A percentile compares a stretch with the other conserved stretches of the same genome.
Conservation (phyloP, 352 stramenopile genomes). For the Phytophthora hibernalis region DNA sequence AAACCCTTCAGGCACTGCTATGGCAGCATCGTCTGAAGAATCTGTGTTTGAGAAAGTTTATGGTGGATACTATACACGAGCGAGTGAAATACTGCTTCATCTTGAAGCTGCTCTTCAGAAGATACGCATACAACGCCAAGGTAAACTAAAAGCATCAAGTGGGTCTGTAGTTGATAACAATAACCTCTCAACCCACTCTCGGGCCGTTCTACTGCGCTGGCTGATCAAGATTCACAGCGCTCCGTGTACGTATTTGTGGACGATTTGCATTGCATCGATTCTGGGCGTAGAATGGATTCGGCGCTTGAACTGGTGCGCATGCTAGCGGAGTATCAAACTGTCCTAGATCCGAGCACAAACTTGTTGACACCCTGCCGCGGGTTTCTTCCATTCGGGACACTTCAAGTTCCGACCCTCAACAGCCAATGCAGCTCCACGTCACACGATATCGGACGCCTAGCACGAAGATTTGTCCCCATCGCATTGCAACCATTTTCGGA, state of each 20-base stretch:
- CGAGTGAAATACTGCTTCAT: conserved; percentile 25
- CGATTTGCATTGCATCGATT: conserved; percentile 60
- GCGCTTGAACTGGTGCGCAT: conserved; percentile 58
- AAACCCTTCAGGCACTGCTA: neutral
- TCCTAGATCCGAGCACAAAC: conserved; percentile 49
- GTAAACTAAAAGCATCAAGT: neutral
- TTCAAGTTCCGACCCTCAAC: conserved; percentile 22
- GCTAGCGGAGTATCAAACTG: conserved; percentile 47
- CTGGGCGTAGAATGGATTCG: conserved; percentile 31
- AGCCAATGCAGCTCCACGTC: neutral
- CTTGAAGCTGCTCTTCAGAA: conserved; percentile 30
- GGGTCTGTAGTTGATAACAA: neutral
- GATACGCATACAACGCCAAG: conserved; percentile 19
- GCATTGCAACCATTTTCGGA: conserved; percentile 42
- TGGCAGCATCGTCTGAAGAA: conserved; percentile 2
- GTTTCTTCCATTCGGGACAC: conserved; percentile 39
- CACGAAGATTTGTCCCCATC: conserved; percentile 47
- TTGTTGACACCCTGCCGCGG: conserved; percentile 35
- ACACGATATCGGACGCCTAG: conserved; percentile 36
- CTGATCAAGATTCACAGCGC: neutral
- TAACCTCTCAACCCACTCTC: neutral
- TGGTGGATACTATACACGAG: conserved; percentile 25
- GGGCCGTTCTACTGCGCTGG: neutral
- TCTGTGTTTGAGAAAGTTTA: conserved; percentile 12
- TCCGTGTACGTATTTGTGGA: conserved; percentile 60